Conservation (phyloP, 1,284 basidiomycete species). For the Austroboletus olivaceoglutinosus region DNA sequence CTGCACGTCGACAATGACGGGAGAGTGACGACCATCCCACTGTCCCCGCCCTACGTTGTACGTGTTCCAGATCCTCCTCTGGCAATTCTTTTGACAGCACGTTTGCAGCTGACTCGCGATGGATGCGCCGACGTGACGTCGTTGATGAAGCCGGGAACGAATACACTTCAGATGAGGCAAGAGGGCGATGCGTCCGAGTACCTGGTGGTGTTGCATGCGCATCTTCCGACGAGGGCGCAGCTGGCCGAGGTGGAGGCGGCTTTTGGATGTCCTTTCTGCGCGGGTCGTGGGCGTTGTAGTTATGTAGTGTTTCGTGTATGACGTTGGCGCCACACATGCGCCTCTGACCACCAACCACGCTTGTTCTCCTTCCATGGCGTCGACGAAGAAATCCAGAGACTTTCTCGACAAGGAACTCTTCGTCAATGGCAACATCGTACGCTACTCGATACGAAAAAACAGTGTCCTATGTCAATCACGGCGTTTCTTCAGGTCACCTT, state of each 20-base stretch:
- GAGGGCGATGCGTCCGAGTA: slow-evolving; percentile 29
- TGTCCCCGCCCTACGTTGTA: slow-evolving; percentile 31
- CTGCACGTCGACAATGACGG: slow-evolving; percentile 10
- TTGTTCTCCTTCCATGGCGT: slow-evolving; percentile 36
- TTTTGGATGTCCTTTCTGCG: slow-evolving; percentile 16
- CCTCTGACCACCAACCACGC: not conserved
- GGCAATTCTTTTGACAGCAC: not conserved
- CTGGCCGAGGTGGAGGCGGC: slow-evolving; percentile 16
- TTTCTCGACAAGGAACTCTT: slow-evolving; percentile 63
- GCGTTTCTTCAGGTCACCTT: slow-evolving; percentile 59
- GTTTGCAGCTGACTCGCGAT: slow-evolving; percentile 26
- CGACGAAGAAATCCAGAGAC: slow-evolving; percentile 45
- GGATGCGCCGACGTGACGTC: slow-evolving; percentile 30
- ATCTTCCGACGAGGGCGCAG: slow-evolving; percentile 27
- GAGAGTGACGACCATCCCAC: slow-evolving; percentile 14
- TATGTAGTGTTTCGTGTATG: too few species aligned
- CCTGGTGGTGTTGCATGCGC: slow-evolving; percentile 29
- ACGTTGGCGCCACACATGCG: slow-evolving; percentile 4
- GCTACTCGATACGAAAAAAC: slow-evolving; percentile 16
- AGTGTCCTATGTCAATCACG: not conserved
- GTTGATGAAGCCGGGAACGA: slow-evolving; percentile 21
- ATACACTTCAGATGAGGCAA: slow-evolving; percentile 24
- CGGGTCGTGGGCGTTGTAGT: too few species aligned
- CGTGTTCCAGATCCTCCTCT: not conserved
- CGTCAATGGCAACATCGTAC: slow-evolving; percentile 61